phyloP scores from a whole-genome alignment of 805 yeast genomes.

The Nakazawaea populi region DNA sequence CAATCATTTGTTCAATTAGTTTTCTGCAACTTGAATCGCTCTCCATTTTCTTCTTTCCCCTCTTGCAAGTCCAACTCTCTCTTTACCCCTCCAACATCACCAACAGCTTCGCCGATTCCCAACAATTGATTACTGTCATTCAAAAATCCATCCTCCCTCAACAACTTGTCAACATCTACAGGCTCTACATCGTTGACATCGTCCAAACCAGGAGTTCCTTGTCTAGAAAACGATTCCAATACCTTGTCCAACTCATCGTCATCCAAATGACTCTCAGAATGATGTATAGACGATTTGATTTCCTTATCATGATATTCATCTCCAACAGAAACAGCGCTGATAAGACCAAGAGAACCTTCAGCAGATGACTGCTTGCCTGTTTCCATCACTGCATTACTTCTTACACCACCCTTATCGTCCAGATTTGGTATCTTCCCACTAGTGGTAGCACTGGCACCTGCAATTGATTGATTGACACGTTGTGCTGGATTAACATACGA shows the following conservation, averaged over 20 bases:
- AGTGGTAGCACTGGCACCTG: too few species aligned
- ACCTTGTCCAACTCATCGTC: constrained; percentile 14
- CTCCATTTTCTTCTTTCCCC: neutral
- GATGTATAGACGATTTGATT: too few species aligned
- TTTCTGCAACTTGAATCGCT: neutral
- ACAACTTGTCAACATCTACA: constrained; percentile 9
- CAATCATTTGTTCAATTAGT: neutral
- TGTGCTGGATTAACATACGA: constrained; percentile 6
- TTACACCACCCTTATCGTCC: too few species aligned
- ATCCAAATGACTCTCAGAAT: neutral
- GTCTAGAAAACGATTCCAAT: constrained; percentile 14
- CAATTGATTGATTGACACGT: neutral
- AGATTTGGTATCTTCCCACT: too few species aligned
- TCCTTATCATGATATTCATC: too few species aligned
- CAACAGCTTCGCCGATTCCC: neutral
- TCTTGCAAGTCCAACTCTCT: too few species aligned
- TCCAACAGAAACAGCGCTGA: too few species aligned
- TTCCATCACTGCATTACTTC: neutral
- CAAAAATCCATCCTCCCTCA: constrained; percentile 6
- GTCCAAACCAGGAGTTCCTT: constrained; percentile 11
- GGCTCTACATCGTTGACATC: neutral
- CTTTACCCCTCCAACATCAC: too few species aligned
- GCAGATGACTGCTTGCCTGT: too few species aligned
- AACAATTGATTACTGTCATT: neutral
- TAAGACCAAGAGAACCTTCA: too few species aligned